These are phyloP conservation scores for Populus deltoides DNA, from an alignment of 345 rosid species.

Conservation along the genomic window DNA sequence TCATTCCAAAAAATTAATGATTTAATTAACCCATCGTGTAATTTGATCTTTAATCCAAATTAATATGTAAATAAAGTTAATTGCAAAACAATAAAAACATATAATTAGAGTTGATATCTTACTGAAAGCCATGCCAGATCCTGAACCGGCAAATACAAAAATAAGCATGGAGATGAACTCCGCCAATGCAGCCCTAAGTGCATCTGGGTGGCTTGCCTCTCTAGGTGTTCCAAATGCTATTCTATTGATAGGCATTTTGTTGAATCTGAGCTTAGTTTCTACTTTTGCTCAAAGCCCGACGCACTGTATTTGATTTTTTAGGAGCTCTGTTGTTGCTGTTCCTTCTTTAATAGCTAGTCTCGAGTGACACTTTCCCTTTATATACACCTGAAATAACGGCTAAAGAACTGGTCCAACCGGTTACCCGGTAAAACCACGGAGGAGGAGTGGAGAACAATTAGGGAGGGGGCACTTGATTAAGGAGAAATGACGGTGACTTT, in stretches of 20 bases:
- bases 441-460: not conserved
- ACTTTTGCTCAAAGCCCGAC: not conserved
- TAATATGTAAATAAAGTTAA: not conserved
- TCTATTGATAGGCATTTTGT: slow-evolving; percentile 53
- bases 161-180: slow-evolving; percentile 77
- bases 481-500: slow-evolving; percentile 23
- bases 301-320: not conserved
- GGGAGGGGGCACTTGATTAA: not conserved
- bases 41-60: not conserved
- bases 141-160: slow-evolving; percentile 84
- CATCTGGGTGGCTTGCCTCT: slow-evolving; percentile 68
- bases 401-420: slow-evolving; percentile 18
- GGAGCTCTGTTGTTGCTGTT: not conserved
- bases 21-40: not conserved
- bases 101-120: slow-evolving; percentile 18
- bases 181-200: slow-evolving; percentile 59
- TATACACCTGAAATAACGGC: slow-evolving; percentile 35
- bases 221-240: slow-evolving; percentile 58
- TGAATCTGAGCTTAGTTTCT: not conserved
- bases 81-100: not conserved
- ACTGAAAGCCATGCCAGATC: slow-evolving; percentile 86
- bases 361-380: not conserved
- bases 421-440: slow-evolving; percentile 14
- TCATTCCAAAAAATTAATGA: not conserved
- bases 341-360: not conserved